phyloP scores from a whole-genome alignment of 305 asterid species.

The Fraxinus floribunda region DNA sequence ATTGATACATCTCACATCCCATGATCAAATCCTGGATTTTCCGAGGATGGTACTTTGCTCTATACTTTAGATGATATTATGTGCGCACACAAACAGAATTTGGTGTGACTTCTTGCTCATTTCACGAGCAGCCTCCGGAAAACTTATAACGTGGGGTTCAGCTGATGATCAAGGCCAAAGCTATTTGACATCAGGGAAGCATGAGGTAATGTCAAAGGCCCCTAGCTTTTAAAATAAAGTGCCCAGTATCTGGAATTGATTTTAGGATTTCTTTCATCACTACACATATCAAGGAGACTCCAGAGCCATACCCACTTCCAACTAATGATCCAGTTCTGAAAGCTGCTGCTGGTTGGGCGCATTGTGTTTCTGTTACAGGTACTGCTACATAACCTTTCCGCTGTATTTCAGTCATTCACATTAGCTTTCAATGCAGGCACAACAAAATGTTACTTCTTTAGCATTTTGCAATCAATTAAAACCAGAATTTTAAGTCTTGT shows the following conservation, averaged over 20 bases:
- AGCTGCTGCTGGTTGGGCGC: conserved; percentile 83
- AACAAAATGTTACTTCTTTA: conserved; percentile 5
- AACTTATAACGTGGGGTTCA: conserved; percentile 71
- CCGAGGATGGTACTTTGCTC: not conserved
- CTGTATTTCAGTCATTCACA: conserved; percentile 7
- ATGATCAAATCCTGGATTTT: not conserved
- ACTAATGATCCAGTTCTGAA: conserved; percentile 42
- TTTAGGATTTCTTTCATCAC: conserved; percentile 27
- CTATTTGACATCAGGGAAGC: conserved; percentile 73
- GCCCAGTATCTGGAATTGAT: conserved; percentile 19
- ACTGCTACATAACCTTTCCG: not conserved
- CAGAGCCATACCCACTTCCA: conserved; percentile 58
- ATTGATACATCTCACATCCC: not conserved
- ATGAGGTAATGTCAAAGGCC: conserved; percentile 48
- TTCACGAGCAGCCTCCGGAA: conserved; percentile 44
- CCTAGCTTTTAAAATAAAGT: not conserved
- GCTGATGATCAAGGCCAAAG: conserved; percentile 81
- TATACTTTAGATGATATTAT: not conserved
- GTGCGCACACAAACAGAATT: not conserved
- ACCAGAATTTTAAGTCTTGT: not conserved
- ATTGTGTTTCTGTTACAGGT: conserved; percentile 66
- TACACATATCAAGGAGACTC: conserved; percentile 40
- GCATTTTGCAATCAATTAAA: not conserved
- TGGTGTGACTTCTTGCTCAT: not conserved
- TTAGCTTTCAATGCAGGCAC: not conserved